Conservation (phyloP, 2,329 filamentous ascomycete species). For the Colletotrichum sp. region DNA sequence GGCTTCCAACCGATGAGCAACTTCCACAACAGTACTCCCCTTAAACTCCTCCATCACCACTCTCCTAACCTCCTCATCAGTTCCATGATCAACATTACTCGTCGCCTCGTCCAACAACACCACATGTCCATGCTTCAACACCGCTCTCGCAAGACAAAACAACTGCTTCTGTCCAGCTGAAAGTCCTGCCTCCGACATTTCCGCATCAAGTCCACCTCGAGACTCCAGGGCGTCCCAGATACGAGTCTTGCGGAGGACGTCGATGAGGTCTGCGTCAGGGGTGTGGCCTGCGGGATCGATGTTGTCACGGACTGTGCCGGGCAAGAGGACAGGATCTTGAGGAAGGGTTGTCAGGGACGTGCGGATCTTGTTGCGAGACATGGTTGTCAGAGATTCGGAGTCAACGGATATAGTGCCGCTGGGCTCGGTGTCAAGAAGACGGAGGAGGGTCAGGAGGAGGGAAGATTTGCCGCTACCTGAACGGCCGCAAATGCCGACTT, state of each 20-base stretch:
- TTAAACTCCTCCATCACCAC: slow-evolving; percentile 26
- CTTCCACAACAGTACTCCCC: slow-evolving; percentile 31
- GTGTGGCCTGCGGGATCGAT: slow-evolving; percentile 42
- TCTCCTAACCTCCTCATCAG: slow-evolving; percentile 29
- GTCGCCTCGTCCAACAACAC: slow-evolving; percentile 36
- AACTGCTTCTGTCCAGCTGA: slow-evolving; percentile 53
- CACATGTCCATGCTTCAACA: slow-evolving; percentile 39
- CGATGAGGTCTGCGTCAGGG: slow-evolving; percentile 42
- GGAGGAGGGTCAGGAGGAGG: slow-evolving; percentile 50
- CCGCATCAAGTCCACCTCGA: slow-evolving; percentile 40
- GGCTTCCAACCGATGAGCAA: slow-evolving; percentile 33
- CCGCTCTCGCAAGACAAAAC: slow-evolving; percentile 51
- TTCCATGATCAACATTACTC: slow-evolving; percentile 33
- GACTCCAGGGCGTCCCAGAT: slow-evolving; percentile 44
- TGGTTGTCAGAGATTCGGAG: slow-evolving; percentile 41
- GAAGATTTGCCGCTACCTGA: slow-evolving; percentile 60
- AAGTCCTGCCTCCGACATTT: slow-evolving; percentile 34
- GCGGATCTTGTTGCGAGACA: slow-evolving; percentile 48
- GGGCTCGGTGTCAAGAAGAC: slow-evolving; percentile 47
- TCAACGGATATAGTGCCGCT: slow-evolving; percentile 44
- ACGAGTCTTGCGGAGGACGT: slow-evolving; percentile 47
- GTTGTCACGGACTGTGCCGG: slow-evolving; percentile 52
- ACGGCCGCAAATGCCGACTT: slow-evolving; percentile 56
- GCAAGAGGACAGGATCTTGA: slow-evolving; percentile 52
- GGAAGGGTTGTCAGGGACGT: slow-evolving; percentile 48